A percentile compares a stretch with the other conserved stretches of the same genome.
These are phyloP conservation scores for Austroboletus eburneus DNA, from an alignment of 768 basidiomycete species.

Conservation along the genomic window DNA sequence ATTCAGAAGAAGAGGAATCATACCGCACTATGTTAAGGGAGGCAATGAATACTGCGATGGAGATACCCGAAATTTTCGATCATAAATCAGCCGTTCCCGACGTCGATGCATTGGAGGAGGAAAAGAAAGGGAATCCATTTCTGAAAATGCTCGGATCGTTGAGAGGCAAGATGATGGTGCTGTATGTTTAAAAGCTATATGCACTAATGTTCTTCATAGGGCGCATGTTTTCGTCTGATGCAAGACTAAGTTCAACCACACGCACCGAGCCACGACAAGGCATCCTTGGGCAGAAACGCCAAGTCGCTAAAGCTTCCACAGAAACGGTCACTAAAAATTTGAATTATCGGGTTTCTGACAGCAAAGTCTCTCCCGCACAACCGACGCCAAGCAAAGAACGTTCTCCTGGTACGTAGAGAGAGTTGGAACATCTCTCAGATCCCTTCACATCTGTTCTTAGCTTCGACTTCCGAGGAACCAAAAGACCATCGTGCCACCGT, in stretches of 20 bases:
- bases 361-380: slow-evolving; percentile 7
- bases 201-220: slow-evolving; percentile 38
- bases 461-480: slow-evolving; percentile 26
- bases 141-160: slow-evolving; percentile 70
- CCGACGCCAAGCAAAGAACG: slow-evolving; percentile 12
- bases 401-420: slow-evolving; percentile 10
- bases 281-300: slow-evolving; percentile 19
- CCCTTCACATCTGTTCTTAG: slow-evolving; percentile 8
- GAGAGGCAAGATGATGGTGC: slow-evolving; percentile 45
- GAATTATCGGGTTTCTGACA: slow-evolving; percentile 5
- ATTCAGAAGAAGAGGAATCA: slow-evolving; percentile 67
- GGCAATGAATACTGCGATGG: slow-evolving; percentile 67
- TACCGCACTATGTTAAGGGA: slow-evolving; percentile 58
- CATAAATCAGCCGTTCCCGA: slow-evolving; percentile 42
- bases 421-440: neutral
- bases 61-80: slow-evolving; percentile 56
- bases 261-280: slow-evolving; percentile 33
- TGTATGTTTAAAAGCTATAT: neutral
- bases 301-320: slow-evolving; percentile 12
- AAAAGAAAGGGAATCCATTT: slow-evolving; percentile 71
- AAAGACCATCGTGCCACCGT: slow-evolving; percentile 44
- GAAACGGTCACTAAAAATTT: slow-evolving; percentile 1
- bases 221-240: slow-evolving; percentile 54
- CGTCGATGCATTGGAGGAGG: slow-evolving; percentile 41
- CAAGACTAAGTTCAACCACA: slow-evolving; percentile 39